Evolutionary conservation across 805 yeast species (phyloP).

Genomic region (Saccharomycopsis sp.): DNA sequence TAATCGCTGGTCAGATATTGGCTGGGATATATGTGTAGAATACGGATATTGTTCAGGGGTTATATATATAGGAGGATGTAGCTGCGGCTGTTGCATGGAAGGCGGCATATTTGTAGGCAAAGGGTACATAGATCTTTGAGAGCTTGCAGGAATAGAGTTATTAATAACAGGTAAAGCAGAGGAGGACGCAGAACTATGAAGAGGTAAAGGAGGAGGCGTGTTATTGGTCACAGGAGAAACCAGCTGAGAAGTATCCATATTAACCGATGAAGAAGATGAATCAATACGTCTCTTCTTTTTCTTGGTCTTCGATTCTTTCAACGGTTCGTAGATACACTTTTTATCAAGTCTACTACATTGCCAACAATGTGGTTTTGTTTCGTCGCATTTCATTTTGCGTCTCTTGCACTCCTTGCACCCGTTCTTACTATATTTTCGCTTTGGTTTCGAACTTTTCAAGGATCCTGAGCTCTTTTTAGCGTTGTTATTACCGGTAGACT

Average conservation of each 20-base stretch:
- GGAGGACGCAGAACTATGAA: neutral
- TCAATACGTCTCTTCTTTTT: conserved; percentile 19
- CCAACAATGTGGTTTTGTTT: conserved; percentile 35
- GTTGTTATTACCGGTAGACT: neutral
- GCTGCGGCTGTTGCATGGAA: neutral
- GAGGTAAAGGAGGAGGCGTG: neutral
- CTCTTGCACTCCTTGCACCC: conserved; percentile 43
- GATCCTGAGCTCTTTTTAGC: neutral
- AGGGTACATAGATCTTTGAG: neutral
- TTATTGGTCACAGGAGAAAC: neutral
- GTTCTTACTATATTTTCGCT: conserved; percentile 37
- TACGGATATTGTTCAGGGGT: neutral
- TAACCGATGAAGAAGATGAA: neutral
- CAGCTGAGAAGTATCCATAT: neutral
- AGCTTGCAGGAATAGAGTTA: neutral
- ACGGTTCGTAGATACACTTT: conserved; percentile 33
- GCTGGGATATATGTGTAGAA: neutral
- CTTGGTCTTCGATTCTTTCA: conserved; percentile 29
- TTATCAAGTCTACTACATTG: conserved; percentile 34
- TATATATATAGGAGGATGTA: neutral
- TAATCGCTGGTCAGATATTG: neutral
- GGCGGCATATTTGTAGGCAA: neutral
- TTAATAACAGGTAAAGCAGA: neutral
- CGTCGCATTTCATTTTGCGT: conserved; percentile 38
- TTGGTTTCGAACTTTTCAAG: conserved; percentile 24